phyloP scores from a whole-genome alignment of 2,329 filamentous ascomycete species.

The Hirsutella thompsonii region DNA sequence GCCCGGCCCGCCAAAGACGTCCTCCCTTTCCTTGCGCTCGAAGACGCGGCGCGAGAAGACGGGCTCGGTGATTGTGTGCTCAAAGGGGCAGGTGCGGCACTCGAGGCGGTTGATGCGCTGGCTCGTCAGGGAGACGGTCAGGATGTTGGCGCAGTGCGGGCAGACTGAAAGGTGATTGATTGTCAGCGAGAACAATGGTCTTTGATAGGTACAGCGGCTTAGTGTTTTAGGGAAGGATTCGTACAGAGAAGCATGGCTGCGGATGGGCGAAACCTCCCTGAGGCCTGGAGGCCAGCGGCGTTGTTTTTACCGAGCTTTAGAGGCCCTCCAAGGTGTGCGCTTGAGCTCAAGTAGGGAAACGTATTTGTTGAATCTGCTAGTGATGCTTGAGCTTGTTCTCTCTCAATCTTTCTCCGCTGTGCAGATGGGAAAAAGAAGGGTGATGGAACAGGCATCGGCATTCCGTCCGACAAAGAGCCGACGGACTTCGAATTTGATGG shows the following conservation, averaged over 20 bases:
- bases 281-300: background rate
- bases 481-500: background rate
- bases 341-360: background rate
- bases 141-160: constrained; percentile 71
- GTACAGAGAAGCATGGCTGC: constrained; percentile 54
- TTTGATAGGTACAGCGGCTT: too few species aligned
- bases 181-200: background rate
- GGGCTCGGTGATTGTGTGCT: constrained; percentile 66
- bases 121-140: constrained; percentile 54
- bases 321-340: background rate
- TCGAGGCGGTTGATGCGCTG: constrained; percentile 69
- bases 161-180: constrained; percentile 44
- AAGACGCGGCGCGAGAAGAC: constrained; percentile 77
- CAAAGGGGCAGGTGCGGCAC: constrained; percentile 90
- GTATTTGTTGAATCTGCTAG: too few species aligned
- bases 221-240: background rate
- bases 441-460: background rate
- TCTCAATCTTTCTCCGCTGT: background rate
- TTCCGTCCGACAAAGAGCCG: background rate
- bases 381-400: too few species aligned
- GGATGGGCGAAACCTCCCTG: background rate
- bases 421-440: background rate
- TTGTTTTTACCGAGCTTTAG: background rate
- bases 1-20: constrained; percentile 75
- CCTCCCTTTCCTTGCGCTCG: constrained; percentile 77